These are phyloP conservation scores for Fusarium papillatum DNA, from an alignment of 2,329 filamentous ascomycete genomes.

Conservation along the genomic window DNA sequence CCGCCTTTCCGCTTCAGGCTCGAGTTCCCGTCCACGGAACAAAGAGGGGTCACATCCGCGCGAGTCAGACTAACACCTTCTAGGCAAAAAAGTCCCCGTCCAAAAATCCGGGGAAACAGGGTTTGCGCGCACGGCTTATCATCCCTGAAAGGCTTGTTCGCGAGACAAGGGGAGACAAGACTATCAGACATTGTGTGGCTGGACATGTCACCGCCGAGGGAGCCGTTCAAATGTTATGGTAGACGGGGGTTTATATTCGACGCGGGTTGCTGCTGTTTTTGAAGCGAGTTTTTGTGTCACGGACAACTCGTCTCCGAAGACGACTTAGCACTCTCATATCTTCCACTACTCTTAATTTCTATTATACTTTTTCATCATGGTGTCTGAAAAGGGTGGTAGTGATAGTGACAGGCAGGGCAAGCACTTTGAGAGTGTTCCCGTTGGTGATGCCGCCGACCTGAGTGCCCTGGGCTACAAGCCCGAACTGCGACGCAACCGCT, in stretches of 20 bases:
- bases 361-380: conserved; percentile 6
- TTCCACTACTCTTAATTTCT: neutral
- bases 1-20: conserved; percentile 29
- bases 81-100: conserved; percentile 34
- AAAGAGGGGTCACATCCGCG: conserved; percentile 13
- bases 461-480: conserved; percentile 63
- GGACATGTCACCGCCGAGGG: conserved; percentile 4
- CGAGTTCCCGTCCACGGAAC: conserved; percentile 26
- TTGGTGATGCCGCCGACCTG: conserved; percentile 43
- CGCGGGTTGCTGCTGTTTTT: neutral
- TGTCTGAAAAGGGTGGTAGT: conserved; percentile 31
- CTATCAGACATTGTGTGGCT: conserved; percentile 10
- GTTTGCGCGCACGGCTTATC: conserved; percentile 5
- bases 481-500: conserved; percentile 42
- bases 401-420: conserved; percentile 16
- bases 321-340: neutral
- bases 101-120: conserved; percentile 31
- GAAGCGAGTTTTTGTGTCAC: neutral
- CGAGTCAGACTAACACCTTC: conserved; percentile 22
- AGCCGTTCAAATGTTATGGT: conserved; percentile 22
- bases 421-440: conserved; percentile 3
- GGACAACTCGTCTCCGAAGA: neutral
- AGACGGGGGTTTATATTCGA: conserved; percentile 27
- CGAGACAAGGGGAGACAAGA: neutral
- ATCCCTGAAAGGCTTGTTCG: conserved; percentile 12